Conservation (phyloP, 441 rosid species). For the Euphorbia schlechtendalii region DNA sequence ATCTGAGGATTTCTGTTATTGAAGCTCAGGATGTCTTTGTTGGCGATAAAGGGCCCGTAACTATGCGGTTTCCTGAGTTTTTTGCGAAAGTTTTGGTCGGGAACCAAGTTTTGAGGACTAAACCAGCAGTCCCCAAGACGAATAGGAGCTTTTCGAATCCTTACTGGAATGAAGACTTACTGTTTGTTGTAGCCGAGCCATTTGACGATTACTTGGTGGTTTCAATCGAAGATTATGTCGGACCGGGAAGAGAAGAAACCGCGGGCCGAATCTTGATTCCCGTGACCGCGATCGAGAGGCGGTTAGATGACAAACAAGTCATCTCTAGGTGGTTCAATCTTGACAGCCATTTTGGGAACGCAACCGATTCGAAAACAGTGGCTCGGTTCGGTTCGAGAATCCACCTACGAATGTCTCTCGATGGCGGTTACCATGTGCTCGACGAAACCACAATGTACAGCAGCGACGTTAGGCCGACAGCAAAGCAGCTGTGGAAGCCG, state of each 20-base stretch:
- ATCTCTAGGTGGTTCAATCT: constrained; percentile 61
- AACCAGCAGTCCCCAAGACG: constrained; percentile 40
- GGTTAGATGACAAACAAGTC: constrained; percentile 59
- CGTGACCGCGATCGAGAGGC: constrained; percentile 50
- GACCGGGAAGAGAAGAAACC: constrained; percentile 31
- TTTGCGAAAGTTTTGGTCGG: constrained; percentile 28
- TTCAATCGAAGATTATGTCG: constrained; percentile 31
- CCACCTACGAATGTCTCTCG: constrained; percentile 36
- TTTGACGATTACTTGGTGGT: constrained; percentile 30
- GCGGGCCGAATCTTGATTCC: constrained; percentile 53
- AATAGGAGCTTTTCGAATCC: constrained; percentile 36
- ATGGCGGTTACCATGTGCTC: constrained; percentile 49
- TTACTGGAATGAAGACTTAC: constrained; percentile 49
- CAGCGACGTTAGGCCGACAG: constrained; percentile 39
- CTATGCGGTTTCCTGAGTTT: constrained; percentile 34
- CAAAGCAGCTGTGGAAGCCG: constrained; percentile 34
- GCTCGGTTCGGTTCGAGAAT: constrained; percentile 29
- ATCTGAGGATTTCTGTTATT: constrained; percentile 41
- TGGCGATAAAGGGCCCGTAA: constrained; percentile 47
- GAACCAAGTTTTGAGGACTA: constrained; percentile 40
- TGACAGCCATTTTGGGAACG: constrained; percentile 35
- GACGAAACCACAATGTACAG: constrained; percentile 43
- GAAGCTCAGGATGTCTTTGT: constrained; percentile 52
- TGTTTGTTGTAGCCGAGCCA: constrained; percentile 55
- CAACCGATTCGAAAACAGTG: constrained; percentile 18